Conservation (phyloP, 129 eudicot genomes). For the Arctium minus region DNA sequence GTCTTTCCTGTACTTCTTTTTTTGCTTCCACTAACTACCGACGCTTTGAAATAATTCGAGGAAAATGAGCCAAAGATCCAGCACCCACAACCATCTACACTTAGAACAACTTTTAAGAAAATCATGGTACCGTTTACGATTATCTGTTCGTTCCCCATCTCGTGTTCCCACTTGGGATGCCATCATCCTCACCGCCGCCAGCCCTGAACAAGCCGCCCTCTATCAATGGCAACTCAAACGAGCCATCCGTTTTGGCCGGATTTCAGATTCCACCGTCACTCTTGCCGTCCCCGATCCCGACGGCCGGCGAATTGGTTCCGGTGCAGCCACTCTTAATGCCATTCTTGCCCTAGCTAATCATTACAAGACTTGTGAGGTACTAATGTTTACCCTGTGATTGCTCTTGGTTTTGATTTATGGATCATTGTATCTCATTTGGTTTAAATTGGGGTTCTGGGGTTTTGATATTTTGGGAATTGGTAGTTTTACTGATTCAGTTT, state of each 20-base stretch:
- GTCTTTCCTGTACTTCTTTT: neutral
- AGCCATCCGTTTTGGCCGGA: conserved; percentile 79
- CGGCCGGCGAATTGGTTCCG: conserved; percentile 93
- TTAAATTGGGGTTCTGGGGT: neutral
- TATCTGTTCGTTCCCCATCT: conserved; percentile 72
- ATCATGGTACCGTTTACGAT: conserved; percentile 79
- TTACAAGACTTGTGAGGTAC: conserved; percentile 38
- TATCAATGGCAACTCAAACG: conserved; percentile 82
- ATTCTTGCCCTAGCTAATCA: conserved; percentile 51
- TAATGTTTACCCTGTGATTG: neutral
- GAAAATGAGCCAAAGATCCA: conserved; percentile 26
- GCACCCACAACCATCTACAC: conserved; percentile 18
- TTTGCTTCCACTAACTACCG: neutral
- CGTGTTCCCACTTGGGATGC: conserved; percentile 98
- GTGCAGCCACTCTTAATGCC: conserved; percentile 88
- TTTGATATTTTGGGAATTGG: neutral
- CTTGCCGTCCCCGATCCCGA: conserved; percentile 91
- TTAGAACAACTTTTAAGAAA: conserved; percentile 46
- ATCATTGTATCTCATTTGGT: neutral
- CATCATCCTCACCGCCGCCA: conserved; percentile 81
- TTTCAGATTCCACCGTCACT: conserved; percentile 66
- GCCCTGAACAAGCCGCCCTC: conserved; percentile 91
- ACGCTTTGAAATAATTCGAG: neutral
- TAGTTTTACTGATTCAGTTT: conserved; percentile 3
- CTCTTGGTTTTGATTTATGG: too few relatives aligned